phyloP scores from a whole-genome alignment of 257 asterid genomes.

The Datura wrightii region DNA sequence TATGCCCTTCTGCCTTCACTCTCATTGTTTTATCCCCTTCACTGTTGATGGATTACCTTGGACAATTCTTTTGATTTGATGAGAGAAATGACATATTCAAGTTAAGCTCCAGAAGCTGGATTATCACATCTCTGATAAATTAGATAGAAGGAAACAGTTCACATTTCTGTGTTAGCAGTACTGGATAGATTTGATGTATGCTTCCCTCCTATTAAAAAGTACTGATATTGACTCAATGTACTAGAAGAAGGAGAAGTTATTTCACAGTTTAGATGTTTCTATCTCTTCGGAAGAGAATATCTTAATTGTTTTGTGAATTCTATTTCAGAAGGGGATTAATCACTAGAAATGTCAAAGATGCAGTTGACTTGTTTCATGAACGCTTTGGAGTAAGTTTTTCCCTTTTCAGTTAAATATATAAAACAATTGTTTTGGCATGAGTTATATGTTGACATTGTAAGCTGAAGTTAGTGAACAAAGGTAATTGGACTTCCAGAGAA shows the following conservation, averaged over 20 bases:
- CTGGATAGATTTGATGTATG: background rate
- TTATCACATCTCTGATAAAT: background rate
- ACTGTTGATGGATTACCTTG: background rate
- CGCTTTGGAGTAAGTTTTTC: constrained; percentile 84
- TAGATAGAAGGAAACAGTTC: background rate
- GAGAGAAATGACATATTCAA: background rate
- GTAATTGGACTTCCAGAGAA: background rate
- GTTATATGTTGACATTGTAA: background rate
- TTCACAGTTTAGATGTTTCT: constrained; percentile 15
- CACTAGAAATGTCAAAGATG: constrained; percentile 83
- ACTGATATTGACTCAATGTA: background rate
- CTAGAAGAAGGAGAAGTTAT: background rate
- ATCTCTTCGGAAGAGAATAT: background rate
- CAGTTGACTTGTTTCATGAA: constrained; percentile 84
- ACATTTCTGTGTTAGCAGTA: background rate
- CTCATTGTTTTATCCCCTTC: background rate
- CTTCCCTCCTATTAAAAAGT: background rate
- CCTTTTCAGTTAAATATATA: background rate
- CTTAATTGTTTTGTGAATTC: constrained; percentile 24
- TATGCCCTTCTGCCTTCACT: background rate
- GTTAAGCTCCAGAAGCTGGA: constrained; percentile 15
- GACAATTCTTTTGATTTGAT: background rate
- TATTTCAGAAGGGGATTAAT: constrained; percentile 88
- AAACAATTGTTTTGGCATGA: background rate
- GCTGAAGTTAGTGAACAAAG: background rate